phyloP scores from a whole-genome alignment of 2,329 filamentous ascomycete genomes.

The Aureobasidium sp. region DNA sequence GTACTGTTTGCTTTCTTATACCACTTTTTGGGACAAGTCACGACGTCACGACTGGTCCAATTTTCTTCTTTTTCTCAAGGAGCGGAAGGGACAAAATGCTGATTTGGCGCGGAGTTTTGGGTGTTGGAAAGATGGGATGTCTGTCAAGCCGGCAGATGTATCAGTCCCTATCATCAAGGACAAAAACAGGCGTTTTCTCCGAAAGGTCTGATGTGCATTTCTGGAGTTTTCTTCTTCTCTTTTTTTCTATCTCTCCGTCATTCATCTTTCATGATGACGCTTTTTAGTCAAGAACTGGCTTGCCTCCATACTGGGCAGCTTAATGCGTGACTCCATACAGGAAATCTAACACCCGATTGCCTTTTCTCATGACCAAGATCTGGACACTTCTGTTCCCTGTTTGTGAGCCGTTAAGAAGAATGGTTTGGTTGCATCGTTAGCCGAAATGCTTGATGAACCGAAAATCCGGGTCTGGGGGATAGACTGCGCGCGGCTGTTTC shows the following conservation, averaged over 20 bases:
- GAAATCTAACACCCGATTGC: not conserved
- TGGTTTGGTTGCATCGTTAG: not conserved
- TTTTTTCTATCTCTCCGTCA: not conserved
- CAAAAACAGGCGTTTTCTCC: not conserved
- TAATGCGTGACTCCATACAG: not conserved
- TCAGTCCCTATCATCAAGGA: not conserved
- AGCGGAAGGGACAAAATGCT: not conserved
- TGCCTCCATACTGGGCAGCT: not conserved
- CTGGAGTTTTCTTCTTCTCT: not conserved
- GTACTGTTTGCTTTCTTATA: not conserved
- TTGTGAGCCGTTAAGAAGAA: not conserved
- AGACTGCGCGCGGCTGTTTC: not conserved
- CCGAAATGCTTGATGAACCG: not conserved
- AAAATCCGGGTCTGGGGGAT: not conserved
- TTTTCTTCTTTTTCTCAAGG: not conserved
- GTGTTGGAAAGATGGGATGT: not conserved
- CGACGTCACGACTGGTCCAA: not conserved
- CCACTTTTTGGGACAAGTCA: not conserved
- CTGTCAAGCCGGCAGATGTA: not conserved
- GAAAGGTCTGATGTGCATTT: not conserved
- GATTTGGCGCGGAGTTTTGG: constrained; percentile 6
- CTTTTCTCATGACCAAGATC: not conserved
- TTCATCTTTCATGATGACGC: not conserved
- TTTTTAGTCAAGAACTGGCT: not conserved
- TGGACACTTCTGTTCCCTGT: not conserved